Percentiles rank a stretch among this genome's conserved stretches.
These are phyloP conservation scores for Chenopodium album DNA, from an alignment of 148 eudicot genomes.

Conservation along the genomic window DNA sequence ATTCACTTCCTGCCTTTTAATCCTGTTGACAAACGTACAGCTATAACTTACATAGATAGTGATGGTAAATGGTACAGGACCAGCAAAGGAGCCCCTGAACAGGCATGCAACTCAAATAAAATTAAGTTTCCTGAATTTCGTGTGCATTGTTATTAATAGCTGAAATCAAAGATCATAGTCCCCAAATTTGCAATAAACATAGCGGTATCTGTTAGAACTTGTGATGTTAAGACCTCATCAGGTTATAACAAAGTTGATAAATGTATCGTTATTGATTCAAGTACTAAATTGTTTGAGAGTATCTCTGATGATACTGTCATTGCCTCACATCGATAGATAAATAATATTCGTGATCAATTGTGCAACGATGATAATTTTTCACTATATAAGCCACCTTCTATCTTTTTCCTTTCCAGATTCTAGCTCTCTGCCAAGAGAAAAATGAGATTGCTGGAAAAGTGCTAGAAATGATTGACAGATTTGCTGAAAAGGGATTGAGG, in stretches of 20 bases:
- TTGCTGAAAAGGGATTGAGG: conserved; percentile 71
- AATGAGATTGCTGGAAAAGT: conserved; percentile 54
- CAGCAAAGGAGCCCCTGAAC: conserved; percentile 75
- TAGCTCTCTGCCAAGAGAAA: conserved; percentile 54
- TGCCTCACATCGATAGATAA: neutral
- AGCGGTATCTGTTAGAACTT: neutral
- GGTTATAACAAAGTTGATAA: neutral
- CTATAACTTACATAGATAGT: conserved; percentile 59
- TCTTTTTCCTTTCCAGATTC: conserved; percentile 44
- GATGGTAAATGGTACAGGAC: conserved; percentile 70
- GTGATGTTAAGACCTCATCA: neutral
- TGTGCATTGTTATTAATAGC: neutral
- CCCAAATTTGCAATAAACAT: neutral
- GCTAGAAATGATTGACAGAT: conserved; percentile 59
- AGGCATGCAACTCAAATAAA: conserved; percentile 32
- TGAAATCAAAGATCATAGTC: neutral
- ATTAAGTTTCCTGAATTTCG: neutral
- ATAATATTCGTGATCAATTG: neutral
- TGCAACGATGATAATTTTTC: neutral
- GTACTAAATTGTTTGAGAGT: neutral
- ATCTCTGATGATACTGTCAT: neutral
- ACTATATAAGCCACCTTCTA: neutral
- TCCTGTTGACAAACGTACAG: conserved; percentile 68
- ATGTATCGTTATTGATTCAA: neutral
- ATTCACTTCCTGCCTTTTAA: conserved; percentile 69